Base-by-base conservation (phyloP, 2,329 filamentous ascomycete species). In the Sclerotinia trifoliorum region DNA sequence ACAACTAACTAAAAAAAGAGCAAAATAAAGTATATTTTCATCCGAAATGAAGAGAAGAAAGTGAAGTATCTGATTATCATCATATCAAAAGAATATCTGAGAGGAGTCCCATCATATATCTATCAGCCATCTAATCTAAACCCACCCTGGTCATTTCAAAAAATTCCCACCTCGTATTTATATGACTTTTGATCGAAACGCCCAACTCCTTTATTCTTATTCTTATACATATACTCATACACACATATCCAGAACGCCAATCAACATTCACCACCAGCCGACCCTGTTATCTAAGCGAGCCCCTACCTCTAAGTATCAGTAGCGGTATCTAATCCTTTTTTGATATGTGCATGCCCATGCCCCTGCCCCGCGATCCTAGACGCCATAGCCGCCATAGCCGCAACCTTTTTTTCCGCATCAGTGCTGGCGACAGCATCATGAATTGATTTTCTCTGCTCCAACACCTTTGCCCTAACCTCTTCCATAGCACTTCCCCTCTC, bases 401-500 rank as follows among this genome's bases (percentile, higher is more conserved):
- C 29, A 51, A 46, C 60, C 60, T 11, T 51, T n/a, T 51, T 62
- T 35, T 15, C 60, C 11, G 13, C 29, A 29, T 64, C n/a, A 60
- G 42, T 44, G 10, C 32, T 26, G 6, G 62, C 57, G 13, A 48
- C 17, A 48, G 24, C 32, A 4, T 48, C 42, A 55, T 65, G 49
- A 44, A 51, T 39, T 15, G 46, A 62, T 51, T 62, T 62, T 13
- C 60, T 51, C 13, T 62, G 62, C 39, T 58, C 60, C 48, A 71
- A 26, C 21, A 66, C 54, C 19, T 68, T 65, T 1, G 49, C 54
- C 32, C 56, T 70, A 32, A 67, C 69, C 15, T 74, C 72, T 56
- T 73, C 71, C 56, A 70, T 46, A 13, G 69, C 72, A 26, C 55
- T 62, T 35, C 60, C 44, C 32, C 72, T 69, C 35, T 74, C 73